Percentiles rank a stretch among this genome's conserved stretches.
phyloP scores from a whole-genome alignment of 1,284 basidiomycete genomes.

The Malassezia globosa region DNA sequence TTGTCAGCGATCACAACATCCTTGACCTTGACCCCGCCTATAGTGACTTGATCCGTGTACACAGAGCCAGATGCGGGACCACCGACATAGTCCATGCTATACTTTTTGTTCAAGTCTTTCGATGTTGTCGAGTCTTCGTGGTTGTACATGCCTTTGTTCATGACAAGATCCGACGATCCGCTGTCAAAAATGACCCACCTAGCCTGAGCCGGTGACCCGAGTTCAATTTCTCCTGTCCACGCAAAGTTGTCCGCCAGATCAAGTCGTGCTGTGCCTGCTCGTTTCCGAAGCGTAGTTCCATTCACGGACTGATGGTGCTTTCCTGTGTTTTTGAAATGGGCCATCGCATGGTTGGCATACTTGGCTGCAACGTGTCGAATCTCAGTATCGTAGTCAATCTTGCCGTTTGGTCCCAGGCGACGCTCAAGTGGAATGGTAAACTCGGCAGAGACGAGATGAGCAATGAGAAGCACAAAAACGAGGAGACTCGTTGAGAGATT shows the following conservation, averaged over 20 bases:
- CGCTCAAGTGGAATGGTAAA: no score
- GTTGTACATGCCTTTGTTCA: slow-evolving; percentile 31
- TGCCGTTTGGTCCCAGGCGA: no score
- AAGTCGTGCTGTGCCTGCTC: no score
- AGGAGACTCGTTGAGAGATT: no score
- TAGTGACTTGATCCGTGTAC: slow-evolving; percentile 52
- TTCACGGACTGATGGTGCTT: no score
- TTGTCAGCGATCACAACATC: slow-evolving; percentile 47
- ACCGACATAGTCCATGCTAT: slow-evolving; percentile 54
- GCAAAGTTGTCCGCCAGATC: slow-evolving; percentile 20
- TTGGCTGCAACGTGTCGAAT: no score
- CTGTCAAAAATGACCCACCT: slow-evolving; percentile 42
- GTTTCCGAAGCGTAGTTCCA: no score
- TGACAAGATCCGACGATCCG: slow-evolving; percentile 38
- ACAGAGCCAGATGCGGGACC: slow-evolving; percentile 53
- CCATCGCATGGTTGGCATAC: no score
- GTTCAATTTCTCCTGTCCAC: slow-evolving; percentile 24
- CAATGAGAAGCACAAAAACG: no score
- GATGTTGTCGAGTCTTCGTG: slow-evolving; percentile 27
- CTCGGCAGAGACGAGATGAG: no score
- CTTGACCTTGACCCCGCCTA: slow-evolving; percentile 45
- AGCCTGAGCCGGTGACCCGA: slow-evolving; percentile 24
- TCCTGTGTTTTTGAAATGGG: no score
- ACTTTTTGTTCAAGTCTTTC: slow-evolving; percentile 39
- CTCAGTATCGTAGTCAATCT: no score